These are phyloP conservation scores for Ustilago xerochloae DNA, from an alignment of 1,284 basidiomycete species.

Conservation along the genomic window DNA sequence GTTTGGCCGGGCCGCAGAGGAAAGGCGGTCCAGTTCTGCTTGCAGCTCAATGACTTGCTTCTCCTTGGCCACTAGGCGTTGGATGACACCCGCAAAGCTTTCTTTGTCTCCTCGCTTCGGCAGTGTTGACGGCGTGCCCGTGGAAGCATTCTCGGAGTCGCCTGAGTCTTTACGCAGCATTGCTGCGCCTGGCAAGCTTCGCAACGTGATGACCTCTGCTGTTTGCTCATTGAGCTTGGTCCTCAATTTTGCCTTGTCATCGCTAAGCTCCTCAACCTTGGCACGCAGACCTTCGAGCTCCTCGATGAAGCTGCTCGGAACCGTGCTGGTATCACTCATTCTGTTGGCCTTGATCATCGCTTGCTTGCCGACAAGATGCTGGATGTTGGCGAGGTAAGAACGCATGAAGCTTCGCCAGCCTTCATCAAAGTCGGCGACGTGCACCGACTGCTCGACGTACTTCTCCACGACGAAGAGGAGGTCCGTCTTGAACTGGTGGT, in stretches of 20 bases:
- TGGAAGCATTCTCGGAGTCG: conserved; percentile 10
- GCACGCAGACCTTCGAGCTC: conserved; percentile 75
- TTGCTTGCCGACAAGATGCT: conserved; percentile 77
- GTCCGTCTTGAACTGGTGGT: conserved; percentile 75
- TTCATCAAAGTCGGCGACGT: conserved; percentile 77
- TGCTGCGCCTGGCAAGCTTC: conserved; percentile 70
- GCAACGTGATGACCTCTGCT: conserved; percentile 77
- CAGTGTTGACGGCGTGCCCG: conserved; percentile 23
- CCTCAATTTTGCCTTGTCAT: conserved; percentile 75
- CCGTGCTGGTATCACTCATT: conserved; percentile 70
- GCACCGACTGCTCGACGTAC: conserved; percentile 76
- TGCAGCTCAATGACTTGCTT: conserved; percentile 82
- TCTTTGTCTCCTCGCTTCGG: conserved; percentile 51
- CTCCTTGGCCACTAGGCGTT: conserved; percentile 84
- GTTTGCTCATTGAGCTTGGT: conserved; percentile 74
- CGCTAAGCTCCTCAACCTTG: conserved; percentile 75
- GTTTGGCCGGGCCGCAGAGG: conserved; percentile 32
- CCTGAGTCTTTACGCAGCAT: conserved; percentile 21
- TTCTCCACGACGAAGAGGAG: conserved; percentile 75
- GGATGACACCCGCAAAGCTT: conserved; percentile 81
- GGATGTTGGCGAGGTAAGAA: conserved; percentile 75
- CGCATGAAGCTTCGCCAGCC: conserved; percentile 77
- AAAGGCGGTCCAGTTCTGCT: conserved; percentile 75
- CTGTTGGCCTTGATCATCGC: conserved; percentile 72
- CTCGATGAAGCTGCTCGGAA: conserved; percentile 72